Base-by-base conservation (phyloP, 768 basidiomycete genomes). In the Ephemerocybe angulata region DNA sequence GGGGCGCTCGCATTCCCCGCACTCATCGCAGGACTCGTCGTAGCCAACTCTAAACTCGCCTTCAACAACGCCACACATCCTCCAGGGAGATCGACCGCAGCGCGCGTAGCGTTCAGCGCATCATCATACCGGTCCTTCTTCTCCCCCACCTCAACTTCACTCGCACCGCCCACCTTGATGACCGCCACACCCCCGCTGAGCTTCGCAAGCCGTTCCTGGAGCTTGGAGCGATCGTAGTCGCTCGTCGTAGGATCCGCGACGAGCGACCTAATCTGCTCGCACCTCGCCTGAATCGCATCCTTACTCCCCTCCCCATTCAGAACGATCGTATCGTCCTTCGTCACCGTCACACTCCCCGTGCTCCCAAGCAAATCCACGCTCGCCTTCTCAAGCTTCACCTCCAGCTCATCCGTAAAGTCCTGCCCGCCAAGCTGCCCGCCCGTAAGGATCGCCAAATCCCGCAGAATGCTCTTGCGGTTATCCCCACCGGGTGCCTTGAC, bases 81-180 rank as follows among this genome's bases (percentile, higher is more conserved):
- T n/a, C n/a, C n/a, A n/a, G n/a, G n/a, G n/a, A n/a, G n/a, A n/a
- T n/a, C n/a, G n/a, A n/a, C n/a, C n/a, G n/a, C n/a, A n/a, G n/a
- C n/a, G n/a, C n/a, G n/a, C n/a, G 96, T 98, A n/a, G 95, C 94
- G 70, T 97, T 96, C 44, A 98, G 80, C 1, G 95, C 95, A 67
- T 96, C 93, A 62, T 98, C 95, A 66, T 97, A 98, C 31, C 95
- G 82, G 70, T 98, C 96, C 85, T 98, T 97, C 91, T 98, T 98
- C 83, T 98, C n/a, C n/a, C n/a, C n/a, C n/a, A n/a, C n/a, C n/a
- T n/a, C n/a, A n/a, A n/a, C n/a, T n/a, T n/a, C n/a, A n/a, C n/a
- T n/a, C n/a, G n/a, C n/a, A n/a, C n/a, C 96, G 8, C 95, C 82
- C 57, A 98, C 95, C 74, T 98, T 95, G 50, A 98, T 95, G 71